Conservation (phyloP, 768 basidiomycete genomes). For the Tricholoma terreum region DNA sequence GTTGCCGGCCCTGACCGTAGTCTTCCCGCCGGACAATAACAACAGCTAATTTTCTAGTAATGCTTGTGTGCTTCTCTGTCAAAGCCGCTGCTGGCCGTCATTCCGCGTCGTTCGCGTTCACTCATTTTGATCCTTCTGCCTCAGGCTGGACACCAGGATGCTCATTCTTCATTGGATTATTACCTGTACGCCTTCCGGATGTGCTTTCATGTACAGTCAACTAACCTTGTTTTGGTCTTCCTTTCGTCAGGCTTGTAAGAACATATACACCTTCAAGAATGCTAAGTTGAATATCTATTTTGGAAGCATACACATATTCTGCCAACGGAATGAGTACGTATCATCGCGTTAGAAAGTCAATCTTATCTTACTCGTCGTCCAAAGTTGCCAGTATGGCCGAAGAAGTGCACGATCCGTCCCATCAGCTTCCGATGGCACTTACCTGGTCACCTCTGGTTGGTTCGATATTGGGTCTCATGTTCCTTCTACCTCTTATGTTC, state of each 20-base stretch:
- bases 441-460: slow-evolving; percentile 53
- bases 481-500: slow-evolving; percentile 61
- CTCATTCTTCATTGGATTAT: slow-evolving; percentile 65
- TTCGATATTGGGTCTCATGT: slow-evolving; percentile 49
- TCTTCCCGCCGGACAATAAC: neutral
- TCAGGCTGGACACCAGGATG: slow-evolving; percentile 68
- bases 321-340: slow-evolving; percentile 60
- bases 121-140: slow-evolving; percentile 55
- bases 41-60: slow-evolving; percentile 35
- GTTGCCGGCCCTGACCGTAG: neutral
- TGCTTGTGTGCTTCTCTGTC: slow-evolving; percentile 52
- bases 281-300: slow-evolving; percentile 1
- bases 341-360: neutral
- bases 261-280: neutral
- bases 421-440: slow-evolving; percentile 54
- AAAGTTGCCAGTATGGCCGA: slow-evolving; percentile 65
- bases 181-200: slow-evolving; percentile 39
- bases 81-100: slow-evolving; percentile 56
- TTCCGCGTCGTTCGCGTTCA: slow-evolving; percentile 53
- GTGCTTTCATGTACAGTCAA: neutral
- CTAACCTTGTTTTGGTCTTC: neutral
- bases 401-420: slow-evolving; percentile 57
- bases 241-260: slow-evolving; percentile 29
- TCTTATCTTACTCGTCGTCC: neutral
- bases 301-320: slow-evolving; percentile 50